Evolutionary conservation across 2,329 filamentous ascomycete genomes (phyloP).

Genomic region (Dendrostoma leiphaemia): DNA sequence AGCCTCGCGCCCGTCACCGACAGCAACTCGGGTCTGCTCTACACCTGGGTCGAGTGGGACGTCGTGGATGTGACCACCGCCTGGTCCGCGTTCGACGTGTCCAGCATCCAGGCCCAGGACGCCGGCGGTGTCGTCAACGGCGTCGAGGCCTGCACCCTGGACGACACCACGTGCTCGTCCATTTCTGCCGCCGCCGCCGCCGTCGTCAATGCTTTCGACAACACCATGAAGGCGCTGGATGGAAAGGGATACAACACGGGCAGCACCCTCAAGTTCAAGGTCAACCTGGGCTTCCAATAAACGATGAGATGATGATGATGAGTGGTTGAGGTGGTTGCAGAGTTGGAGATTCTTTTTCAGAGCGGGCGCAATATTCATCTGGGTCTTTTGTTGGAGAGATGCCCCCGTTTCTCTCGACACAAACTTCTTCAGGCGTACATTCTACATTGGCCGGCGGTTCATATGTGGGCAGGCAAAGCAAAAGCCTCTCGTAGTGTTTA

Average conservation of each 20-base stretch:
- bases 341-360: slow-evolving; percentile 1
- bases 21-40: slow-evolving; percentile 37
- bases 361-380: slow-evolving; percentile 1
- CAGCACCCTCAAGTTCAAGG: slow-evolving; percentile 15
- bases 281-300: slow-evolving; percentile 14
- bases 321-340: no score
- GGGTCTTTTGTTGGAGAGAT: no score
- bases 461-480: slow-evolving; percentile 8
- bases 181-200: slow-evolving; percentile 29
- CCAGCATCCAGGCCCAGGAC: slow-evolving; percentile 42
- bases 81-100: slow-evolving; percentile 52
- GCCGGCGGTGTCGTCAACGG: slow-evolving; percentile 34
- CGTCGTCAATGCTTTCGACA: slow-evolving; percentile 32
- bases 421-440: slow-evolving; percentile 18
- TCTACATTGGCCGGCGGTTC: slow-evolving; percentile 17
- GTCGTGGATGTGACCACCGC: slow-evolving; percentile 42
- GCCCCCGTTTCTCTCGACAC: slow-evolving; percentile 18
- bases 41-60: slow-evolving; percentile 49
- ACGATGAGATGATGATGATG: no score
- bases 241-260: slow-evolving; percentile 27
- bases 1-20: slow-evolving; percentile 32
- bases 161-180: slow-evolving; percentile 29
- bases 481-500: slow-evolving; percentile 17
- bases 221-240: slow-evolving; percentile 30
- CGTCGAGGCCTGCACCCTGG: slow-evolving; percentile 37